phyloP scores from a whole-genome alignment of 148 eudicot genomes.

The Silene conica region DNA sequence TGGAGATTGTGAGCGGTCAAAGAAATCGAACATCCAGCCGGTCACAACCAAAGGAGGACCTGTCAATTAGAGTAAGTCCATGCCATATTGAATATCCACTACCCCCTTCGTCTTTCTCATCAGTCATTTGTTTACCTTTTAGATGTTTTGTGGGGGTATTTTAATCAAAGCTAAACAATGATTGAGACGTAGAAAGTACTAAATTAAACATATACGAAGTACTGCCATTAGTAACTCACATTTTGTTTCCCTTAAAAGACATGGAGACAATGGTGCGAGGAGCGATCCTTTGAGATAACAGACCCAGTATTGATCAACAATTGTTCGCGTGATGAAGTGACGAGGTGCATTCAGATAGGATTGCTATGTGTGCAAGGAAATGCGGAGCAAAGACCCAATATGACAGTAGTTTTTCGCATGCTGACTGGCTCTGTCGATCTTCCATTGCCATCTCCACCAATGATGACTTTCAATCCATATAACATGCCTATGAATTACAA shows the following conservation, averaged over 20 bases:
- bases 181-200: too few relatives aligned
- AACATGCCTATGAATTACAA: not conserved
- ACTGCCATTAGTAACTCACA: not conserved
- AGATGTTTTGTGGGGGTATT: too few relatives aligned
- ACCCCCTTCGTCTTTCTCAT: too few relatives aligned
- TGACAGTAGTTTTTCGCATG: slow-evolving; percentile 8
- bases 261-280: slow-evolving; percentile 23
- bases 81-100: not conserved
- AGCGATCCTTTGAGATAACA: slow-evolving; percentile 4
- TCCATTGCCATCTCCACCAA: not conserved
- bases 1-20: slow-evolving; percentile 1
- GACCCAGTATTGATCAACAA: slow-evolving; percentile 6
- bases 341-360: slow-evolving; percentile 27
- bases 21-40: not conserved
- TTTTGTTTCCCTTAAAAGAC: slow-evolving; percentile 8
- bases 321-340: slow-evolving; percentile 8
- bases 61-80: slow-evolving; percentile 1
- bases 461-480: not conserved
- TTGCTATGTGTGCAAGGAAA: slow-evolving; percentile 26
- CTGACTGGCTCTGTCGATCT: slow-evolving; percentile 14
- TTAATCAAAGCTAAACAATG: too few relatives aligned
- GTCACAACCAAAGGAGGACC: not conserved
- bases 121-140: too few relatives aligned
- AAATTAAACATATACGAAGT: not conserved
- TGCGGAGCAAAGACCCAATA: slow-evolving; percentile 21